Base-by-base conservation (phyloP, 345 rosid genomes). In the Eucalyptus guilfoylei region DNA sequence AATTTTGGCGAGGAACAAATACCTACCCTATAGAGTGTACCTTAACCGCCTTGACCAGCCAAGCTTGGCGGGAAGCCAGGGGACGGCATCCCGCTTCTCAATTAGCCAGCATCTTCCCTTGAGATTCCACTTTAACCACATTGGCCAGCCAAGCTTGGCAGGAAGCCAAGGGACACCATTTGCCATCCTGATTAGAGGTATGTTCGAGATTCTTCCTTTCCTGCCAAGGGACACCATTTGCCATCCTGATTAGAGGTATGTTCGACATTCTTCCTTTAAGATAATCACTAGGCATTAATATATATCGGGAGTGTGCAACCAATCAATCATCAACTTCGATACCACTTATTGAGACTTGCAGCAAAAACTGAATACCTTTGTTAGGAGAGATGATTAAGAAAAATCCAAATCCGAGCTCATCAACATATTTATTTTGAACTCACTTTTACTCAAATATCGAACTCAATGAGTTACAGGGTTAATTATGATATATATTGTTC, bases 381-480 rank as follows among this genome's bases (percentile, higher is more conserved):
- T 30, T 6, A 62, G 34, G 15, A 62, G 34, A 30, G 16, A 62
- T 28, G 69, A 62, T 30, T 30, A 1, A 62, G 3, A 8, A 62
- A 11, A 28, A 30, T 30, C 0, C 17, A 62, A 62, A 62, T 62
- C 1, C 0, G 0, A 62, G 16, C 34, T 30, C 34, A 62, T 28
- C 32, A 60, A 13, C 8, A 19, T 60, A 28, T 60, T 28, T 52
- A 52, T 28, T 62, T 30, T 28, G 32, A 62, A 30, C 69, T 30
- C 69, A 62, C 34, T 62, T 62, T 62, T 30, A 62, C 8, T 28
- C 9, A 30, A 62, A 60, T 28, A 28, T 30, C 4, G 0, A 28
- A 62, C 14, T 8, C 32, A 13, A 30, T 28, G 32, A 62, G 15
- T 62, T 60, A 60, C 15, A 3, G 3, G 32, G 1, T 28, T 60